These are phyloP conservation scores for Pouteria campechiana DNA, from an alignment of 179 eudicot species.

Conservation along the genomic window DNA sequence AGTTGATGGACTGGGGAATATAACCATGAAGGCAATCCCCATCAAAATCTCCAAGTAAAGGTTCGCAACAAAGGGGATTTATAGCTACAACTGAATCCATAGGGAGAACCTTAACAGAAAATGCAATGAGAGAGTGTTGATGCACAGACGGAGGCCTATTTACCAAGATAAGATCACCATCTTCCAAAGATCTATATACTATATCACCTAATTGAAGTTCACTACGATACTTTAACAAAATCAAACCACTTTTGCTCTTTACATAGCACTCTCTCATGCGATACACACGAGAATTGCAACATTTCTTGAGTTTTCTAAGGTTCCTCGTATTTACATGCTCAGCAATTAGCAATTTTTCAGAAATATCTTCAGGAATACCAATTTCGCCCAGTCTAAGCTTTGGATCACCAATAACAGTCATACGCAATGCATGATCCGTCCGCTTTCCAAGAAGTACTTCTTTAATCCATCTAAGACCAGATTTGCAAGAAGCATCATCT, in stretches of 20 bases:
- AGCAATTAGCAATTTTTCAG: conserved; percentile 58
- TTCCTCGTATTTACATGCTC: conserved; percentile 61
- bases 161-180: conserved; percentile 76
- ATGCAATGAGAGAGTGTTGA: conserved; percentile 73
- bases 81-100: conserved; percentile 58
- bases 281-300: conserved; percentile 43
- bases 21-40: conserved; percentile 95
- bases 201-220: conserved; percentile 55
- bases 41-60: conserved; percentile 87
- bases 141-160: conserved; percentile 96
- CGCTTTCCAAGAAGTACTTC: conserved; percentile 77
- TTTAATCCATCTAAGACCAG: conserved; percentile 75
- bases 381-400: conserved; percentile 58
- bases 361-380: conserved; percentile 64
- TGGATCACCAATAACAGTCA: conserved; percentile 90
- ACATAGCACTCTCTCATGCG: conserved; percentile 46
- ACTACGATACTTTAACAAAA: conserved; percentile 35
- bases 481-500: conserved; percentile 25
- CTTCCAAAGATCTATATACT: conserved; percentile 50
- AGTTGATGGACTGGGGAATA: conserved; percentile 67
- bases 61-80: conserved; percentile 79
- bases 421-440: conserved; percentile 68
- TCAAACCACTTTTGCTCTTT: conserved; percentile 47
- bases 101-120: conserved; percentile 65
- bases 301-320: conserved; percentile 41